These are phyloP conservation scores for Silene vulgaris DNA, from an alignment of 179 eudicot genomes.

Conservation along the genomic window DNA sequence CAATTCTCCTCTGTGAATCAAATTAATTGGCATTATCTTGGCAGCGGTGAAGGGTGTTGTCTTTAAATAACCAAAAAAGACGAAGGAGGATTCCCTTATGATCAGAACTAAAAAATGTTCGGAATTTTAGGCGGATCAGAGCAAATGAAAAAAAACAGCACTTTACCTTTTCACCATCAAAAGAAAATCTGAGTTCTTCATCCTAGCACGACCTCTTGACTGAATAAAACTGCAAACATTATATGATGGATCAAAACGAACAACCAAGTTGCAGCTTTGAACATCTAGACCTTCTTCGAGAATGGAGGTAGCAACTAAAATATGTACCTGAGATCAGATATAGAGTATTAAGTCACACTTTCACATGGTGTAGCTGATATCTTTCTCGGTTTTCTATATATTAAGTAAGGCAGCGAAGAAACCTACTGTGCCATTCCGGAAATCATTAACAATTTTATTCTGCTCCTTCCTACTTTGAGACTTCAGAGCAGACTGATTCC, in stretches of 20 bases:
- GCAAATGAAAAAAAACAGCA: neutral
- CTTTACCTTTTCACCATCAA: conserved; percentile 65
- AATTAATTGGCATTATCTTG: neutral
- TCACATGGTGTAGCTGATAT: neutral
- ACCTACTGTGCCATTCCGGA: conserved; percentile 65
- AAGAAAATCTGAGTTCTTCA: conserved; percentile 68
- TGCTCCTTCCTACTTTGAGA: conserved; percentile 72
- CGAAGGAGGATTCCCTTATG: neutral
- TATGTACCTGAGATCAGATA: conserved; percentile 50
- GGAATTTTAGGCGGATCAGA: neutral
- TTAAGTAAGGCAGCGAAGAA: neutral
- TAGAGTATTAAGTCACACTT: neutral
- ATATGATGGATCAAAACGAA: conserved; percentile 73
- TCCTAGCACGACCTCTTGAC: conserved; percentile 97
- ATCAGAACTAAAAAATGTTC: neutral
- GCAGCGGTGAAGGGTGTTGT: neutral
- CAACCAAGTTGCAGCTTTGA: conserved; percentile 86
- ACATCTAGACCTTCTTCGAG: conserved; percentile 95
- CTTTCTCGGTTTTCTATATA: neutral
- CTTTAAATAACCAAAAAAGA: neutral
- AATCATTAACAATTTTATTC: conserved; percentile 66
- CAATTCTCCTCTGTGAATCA: conserved; percentile 1
- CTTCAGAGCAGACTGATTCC: conserved; percentile 46
- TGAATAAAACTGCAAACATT: conserved; percentile 94
- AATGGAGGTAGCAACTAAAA: conserved; percentile 80